These are phyloP conservation scores for Syzygium malaccense DNA, from an alignment of 441 rosid genomes.

Conservation along the genomic window DNA sequence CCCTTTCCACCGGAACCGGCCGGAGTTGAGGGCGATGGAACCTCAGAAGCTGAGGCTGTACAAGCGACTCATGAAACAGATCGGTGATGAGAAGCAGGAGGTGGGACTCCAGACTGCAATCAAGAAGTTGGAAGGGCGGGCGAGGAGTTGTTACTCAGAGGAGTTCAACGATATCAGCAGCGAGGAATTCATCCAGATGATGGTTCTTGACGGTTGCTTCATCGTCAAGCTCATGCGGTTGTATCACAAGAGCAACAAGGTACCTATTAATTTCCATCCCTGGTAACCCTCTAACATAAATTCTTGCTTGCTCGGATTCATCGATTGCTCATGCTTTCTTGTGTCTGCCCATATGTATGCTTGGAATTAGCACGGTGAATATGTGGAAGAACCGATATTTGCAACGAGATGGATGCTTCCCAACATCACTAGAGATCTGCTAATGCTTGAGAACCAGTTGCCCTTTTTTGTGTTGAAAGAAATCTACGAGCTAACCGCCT, in stretches of 20 bases:
- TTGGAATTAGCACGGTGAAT: background rate
- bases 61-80: background rate
- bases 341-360: background rate
- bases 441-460: background rate
- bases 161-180: background rate
- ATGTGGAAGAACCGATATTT: background rate
- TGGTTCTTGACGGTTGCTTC: background rate
- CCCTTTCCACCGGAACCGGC: background rate
- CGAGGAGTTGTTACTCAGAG: background rate
- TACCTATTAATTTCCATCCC: background rate
- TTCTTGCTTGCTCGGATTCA: background rate
- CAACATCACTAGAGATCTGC: background rate
- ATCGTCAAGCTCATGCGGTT: background rate
- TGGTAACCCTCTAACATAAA: background rate
- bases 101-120: background rate
- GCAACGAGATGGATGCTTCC: constrained; percentile 3
- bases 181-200: background rate
- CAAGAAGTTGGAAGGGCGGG: background rate
- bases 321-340: background rate
- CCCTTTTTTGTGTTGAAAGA: background rate
- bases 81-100: background rate
- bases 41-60: background rate
- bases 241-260: background rate
- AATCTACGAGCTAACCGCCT: background rate
- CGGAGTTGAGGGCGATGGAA: background rate